These are phyloP conservation scores for Cladosporium oxysporum DNA, from an alignment of 2,329 filamentous ascomycete species.

Conservation along the genomic window DNA sequence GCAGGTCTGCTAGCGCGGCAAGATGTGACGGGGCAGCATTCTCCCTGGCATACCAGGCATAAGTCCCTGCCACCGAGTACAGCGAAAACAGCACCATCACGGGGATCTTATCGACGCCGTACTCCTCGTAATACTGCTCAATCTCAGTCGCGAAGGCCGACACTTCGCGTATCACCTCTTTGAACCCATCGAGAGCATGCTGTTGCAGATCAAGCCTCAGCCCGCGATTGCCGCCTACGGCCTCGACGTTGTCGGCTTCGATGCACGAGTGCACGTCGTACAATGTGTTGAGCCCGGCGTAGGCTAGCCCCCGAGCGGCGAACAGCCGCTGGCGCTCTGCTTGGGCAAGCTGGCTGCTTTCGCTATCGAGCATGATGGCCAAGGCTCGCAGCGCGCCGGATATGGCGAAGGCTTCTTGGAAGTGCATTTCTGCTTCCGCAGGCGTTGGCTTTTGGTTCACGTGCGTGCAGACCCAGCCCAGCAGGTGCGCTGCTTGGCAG, in stretches of 20 bases:
- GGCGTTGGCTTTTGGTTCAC: slow-evolving; percentile 24
- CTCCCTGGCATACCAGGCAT: slow-evolving; percentile 26
- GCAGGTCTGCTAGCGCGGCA: slow-evolving; percentile 17
- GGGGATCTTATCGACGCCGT: slow-evolving; percentile 20
- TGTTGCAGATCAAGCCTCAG: slow-evolving; percentile 19
- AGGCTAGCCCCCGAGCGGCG: slow-evolving; percentile 23
- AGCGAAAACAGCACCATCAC: slow-evolving; percentile 23
- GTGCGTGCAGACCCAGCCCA: slow-evolving; percentile 26
- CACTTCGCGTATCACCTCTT: slow-evolving; percentile 17
- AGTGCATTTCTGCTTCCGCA: slow-evolving; percentile 24
- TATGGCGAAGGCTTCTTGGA: slow-evolving; percentile 26
- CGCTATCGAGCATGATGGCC: slow-evolving; percentile 15
- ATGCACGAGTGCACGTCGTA: slow-evolving; percentile 29
- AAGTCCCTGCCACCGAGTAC: slow-evolving; percentile 25
- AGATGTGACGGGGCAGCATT: slow-evolving; percentile 21
- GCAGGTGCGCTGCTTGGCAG: slow-evolving; percentile 27
- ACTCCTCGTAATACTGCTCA: slow-evolving; percentile 2
- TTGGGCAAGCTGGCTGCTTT: slow-evolving; percentile 14
- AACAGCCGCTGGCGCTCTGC: slow-evolving; percentile 22
- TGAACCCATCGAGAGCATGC: slow-evolving; percentile 25
- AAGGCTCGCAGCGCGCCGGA: slow-evolving; percentile 24
- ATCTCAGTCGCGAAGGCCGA: slow-evolving; percentile 23
- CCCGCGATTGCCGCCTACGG: slow-evolving; percentile 10
- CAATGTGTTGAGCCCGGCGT: slow-evolving; percentile 22
- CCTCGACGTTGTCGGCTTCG: slow-evolving; percentile 24